Conservation (phyloP, 2,329 filamentous ascomycete genomes). For the Phyllosticta citribraziliensis region DNA sequence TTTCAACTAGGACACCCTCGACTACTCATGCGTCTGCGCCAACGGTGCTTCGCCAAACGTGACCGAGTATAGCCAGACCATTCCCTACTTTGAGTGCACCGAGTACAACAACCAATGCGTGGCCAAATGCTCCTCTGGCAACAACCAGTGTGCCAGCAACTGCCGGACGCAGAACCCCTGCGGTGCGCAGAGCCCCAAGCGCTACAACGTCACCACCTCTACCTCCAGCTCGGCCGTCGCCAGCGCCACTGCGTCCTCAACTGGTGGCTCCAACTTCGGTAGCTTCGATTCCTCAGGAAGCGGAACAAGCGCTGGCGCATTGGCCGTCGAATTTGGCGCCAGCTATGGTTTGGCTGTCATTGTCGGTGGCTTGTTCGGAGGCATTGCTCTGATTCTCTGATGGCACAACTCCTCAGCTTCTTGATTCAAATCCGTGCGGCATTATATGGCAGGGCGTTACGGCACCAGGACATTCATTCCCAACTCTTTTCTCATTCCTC, state of each 20-base stretch:
- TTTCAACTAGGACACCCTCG: constrained; percentile 37
- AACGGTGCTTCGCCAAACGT: constrained; percentile 59
- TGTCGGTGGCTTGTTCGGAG: constrained; percentile 46
- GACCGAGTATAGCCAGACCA: constrained; percentile 65
- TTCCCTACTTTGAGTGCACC: constrained; percentile 68
- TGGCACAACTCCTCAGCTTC: neutral
- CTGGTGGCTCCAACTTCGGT: constrained; percentile 3
- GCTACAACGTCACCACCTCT: constrained; percentile 46
- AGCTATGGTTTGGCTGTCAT: constrained; percentile 48
- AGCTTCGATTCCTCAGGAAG: constrained; percentile 20
- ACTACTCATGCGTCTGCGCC: constrained; percentile 64
- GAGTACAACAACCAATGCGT: constrained; percentile 64
- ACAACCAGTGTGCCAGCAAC: constrained; percentile 48
- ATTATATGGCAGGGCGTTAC: neutral
- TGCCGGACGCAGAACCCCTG: constrained; percentile 63
- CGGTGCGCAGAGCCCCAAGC: constrained; percentile 56
- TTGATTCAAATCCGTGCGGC: neutral
- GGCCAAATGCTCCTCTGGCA: constrained; percentile 39
- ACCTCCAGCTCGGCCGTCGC: constrained; percentile 33
- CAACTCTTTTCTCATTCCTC: neutral
- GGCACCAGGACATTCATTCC: neutral
- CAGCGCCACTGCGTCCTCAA: constrained; percentile 23
- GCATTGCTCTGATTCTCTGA: constrained; percentile 40
- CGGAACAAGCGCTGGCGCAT: constrained; percentile 23
- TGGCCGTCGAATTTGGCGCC: constrained; percentile 43